These are phyloP conservation scores for Cenchrus fungigraminus DNA, from an alignment of 176 grass and related monocot genomes.

Conservation along the genomic window DNA sequence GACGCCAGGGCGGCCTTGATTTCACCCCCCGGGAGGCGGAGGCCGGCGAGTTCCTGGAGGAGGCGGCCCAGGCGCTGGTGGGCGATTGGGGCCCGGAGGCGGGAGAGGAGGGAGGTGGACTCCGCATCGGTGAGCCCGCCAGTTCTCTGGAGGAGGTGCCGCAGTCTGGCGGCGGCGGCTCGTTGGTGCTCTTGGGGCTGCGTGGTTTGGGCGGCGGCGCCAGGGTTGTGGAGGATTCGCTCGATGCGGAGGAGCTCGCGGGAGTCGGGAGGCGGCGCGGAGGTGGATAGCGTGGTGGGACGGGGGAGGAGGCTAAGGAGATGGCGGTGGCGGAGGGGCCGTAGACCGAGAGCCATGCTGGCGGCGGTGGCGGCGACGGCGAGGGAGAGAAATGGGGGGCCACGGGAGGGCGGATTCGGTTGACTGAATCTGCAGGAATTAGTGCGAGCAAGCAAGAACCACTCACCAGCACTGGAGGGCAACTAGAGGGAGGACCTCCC, in stretches of 20 bases:
- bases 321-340: neutral
- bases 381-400: neutral
- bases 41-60: conserved; percentile 57
- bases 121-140: conserved; percentile 13
- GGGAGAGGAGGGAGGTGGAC: conserved; percentile 22
- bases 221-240: conserved; percentile 41
- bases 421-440: neutral
- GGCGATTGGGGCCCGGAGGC: neutral
- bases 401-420: neutral
- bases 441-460: neutral
- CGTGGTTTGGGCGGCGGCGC: neutral
- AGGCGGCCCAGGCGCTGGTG: conserved; percentile 41
- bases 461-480: neutral
- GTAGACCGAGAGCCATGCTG: conserved; percentile 33
- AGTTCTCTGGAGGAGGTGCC: neutral
- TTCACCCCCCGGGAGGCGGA: conserved; percentile 49
- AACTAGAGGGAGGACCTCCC: neutral
- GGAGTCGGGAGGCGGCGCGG: neutral
- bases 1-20: conserved; percentile 48
- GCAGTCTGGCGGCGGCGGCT: neutral
- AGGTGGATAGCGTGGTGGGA: conserved; percentile 2
- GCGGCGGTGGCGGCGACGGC: neutral
- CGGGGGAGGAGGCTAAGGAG: neutral
- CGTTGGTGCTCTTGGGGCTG: neutral
- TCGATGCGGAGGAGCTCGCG: conserved; percentile 59